These are phyloP conservation scores for Filosporella fistucella DNA, from an alignment of 495 filamentous ascomycete genomes.

Conservation along the genomic window DNA sequence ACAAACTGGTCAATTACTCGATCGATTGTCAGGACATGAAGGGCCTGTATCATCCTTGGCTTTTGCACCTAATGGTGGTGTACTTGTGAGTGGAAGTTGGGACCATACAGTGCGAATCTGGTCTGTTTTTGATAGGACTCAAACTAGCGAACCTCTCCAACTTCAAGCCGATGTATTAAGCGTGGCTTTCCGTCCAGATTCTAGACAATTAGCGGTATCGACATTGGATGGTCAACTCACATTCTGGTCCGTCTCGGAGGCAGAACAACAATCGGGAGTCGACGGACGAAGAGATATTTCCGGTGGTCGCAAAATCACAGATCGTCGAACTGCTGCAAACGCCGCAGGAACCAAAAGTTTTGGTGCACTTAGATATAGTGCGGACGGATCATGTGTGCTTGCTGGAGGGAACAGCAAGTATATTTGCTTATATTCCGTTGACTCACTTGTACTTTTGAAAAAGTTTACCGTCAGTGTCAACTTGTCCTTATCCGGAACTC, in stretches of 20 bases:
- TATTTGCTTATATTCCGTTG: slow-evolving; percentile 91
- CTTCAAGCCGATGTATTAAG: slow-evolving; percentile 85
- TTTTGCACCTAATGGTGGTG: slow-evolving; percentile 80
- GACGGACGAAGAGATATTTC: slow-evolving; percentile 91
- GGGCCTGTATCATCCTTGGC: slow-evolving; percentile 83
- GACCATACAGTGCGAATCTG: slow-evolving; percentile 91
- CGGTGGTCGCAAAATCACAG: slow-evolving; percentile 80
- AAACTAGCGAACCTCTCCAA: slow-evolving; percentile 90
- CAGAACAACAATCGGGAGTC: slow-evolving; percentile 71
- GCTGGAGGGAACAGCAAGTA: slow-evolving; percentile 95
- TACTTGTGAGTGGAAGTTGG: slow-evolving; percentile 88
- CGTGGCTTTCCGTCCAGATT: slow-evolving; percentile 86
- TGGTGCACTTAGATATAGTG: slow-evolving; percentile 80
- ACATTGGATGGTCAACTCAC: slow-evolving; percentile 91
- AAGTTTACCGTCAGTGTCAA: slow-evolving; percentile 95
- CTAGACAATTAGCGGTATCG: slow-evolving; percentile 82
- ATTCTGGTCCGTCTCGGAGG: slow-evolving; percentile 91
- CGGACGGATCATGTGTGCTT: slow-evolving; percentile 85
- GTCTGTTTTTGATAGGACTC: slow-evolving; percentile 89
- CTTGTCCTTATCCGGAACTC: slow-evolving; percentile 87
- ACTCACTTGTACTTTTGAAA: slow-evolving; percentile 82
- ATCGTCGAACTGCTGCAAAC: slow-evolving; percentile 87
- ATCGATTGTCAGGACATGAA: slow-evolving; percentile 87
- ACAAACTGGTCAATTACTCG: slow-evolving; percentile 92
- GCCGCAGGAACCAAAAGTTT: slow-evolving; percentile 85